Evolutionary conservation across 2,329 filamentous ascomycete genomes (phyloP).

Genomic region (Botrytis pseudocinerea): DNA sequence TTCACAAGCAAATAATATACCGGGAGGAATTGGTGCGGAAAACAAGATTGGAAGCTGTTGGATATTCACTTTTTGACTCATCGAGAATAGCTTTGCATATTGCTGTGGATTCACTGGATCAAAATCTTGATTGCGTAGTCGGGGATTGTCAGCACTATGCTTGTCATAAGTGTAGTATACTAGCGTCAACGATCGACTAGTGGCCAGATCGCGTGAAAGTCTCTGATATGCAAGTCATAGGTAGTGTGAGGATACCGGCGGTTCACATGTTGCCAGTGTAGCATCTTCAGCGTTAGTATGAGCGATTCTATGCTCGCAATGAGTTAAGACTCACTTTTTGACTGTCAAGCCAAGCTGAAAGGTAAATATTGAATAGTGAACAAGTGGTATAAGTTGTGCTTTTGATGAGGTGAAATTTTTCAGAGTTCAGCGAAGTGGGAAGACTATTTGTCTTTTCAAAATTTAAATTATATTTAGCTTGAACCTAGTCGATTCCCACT

Average conservation of each 20-base stretch:
- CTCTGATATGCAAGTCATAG: neutral
- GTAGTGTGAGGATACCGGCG: neutral
- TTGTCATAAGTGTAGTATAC: neutral
- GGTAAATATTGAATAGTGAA: neutral
- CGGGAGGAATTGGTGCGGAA: neutral
- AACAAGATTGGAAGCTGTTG: neutral
- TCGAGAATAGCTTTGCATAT: neutral
- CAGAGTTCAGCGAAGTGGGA: neutral
- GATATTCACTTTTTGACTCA: neutral
- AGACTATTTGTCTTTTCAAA: neutral
- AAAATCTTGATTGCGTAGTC: neutral
- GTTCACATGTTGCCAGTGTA: neutral
- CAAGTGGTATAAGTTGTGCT: neutral
- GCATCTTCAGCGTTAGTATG: neutral
- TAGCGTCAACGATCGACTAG: neutral
- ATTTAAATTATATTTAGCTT: neutral
- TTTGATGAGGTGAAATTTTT: neutral
- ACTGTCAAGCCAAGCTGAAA: neutral
- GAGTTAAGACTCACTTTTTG: neutral
- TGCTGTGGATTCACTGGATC: neutral
- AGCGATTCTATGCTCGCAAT: neutral
- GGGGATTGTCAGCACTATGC: neutral
- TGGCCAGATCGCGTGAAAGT: neutral
- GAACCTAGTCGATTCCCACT: too few relatives aligned
- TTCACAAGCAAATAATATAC: neutral